Base-by-base conservation (phyloP, 768 basidiomycete genomes). In the Epithele typhae region DNA sequence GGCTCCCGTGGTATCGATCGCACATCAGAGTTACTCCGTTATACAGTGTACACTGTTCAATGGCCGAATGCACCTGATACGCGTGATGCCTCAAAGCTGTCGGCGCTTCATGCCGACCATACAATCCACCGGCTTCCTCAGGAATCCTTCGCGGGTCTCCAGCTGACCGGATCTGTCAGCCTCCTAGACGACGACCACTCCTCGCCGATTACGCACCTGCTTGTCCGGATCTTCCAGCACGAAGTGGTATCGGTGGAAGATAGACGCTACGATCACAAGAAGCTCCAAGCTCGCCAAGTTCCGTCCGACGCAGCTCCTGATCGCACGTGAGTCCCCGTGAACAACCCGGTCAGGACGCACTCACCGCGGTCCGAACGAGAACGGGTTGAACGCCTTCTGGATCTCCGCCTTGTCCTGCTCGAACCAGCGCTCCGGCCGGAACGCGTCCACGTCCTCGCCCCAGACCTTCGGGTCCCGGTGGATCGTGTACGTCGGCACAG, bases 391-490 rank as follows among this genome's bases (percentile, higher is more conserved):
- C 0, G 82, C 75, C 62, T 76, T 81, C 56, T 85, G 78, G 10
- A 87, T 78, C 23, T 64, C 66, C 15, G 71, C 73, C 51, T 75
- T 64, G 58, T 87, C 80, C 37, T 73, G 66, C 58, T 89, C 88
- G 52, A 92, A 80, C 88, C 88, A 95, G 23, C 92, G 72, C 57
- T 94, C 92, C 0, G 91, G 92, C 27, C 88, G 68, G 70, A 76
- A 94, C 5, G 55, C 75, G 33, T 87, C 82, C 22, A 76, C 70
- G 58, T 94, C 91, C 5, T 77, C 73, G 5, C 92, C 92, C 92
- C 92, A 94, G 1, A 84, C 73, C 1, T 50, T 57, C 34, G 63
- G 57, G 58, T 90, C 78, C 22, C 89, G 82, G 61, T 95, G 91
- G 41, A 93, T 84, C 3, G 88, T 80, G 64, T 83, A 93, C 39